These are phyloP conservation scores for Hypoxylon sp. DNA, from an alignment of 2,329 filamentous ascomycete genomes.

Conservation along the genomic window DNA sequence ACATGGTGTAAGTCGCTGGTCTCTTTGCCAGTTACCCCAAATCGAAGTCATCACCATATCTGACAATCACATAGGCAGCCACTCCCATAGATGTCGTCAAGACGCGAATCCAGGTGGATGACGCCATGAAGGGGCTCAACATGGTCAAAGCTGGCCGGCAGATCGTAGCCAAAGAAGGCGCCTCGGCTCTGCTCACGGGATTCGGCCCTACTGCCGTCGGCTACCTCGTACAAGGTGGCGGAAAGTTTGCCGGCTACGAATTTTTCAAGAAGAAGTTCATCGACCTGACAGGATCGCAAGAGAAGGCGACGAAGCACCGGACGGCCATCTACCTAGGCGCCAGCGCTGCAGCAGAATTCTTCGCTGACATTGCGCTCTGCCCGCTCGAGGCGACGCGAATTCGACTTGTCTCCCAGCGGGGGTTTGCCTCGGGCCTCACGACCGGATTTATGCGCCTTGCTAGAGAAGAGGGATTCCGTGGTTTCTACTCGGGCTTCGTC, in stretches of 20 bases:
- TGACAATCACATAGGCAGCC: conserved; percentile 55
- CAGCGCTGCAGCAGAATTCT: conserved; percentile 75
- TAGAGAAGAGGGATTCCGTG: conserved; percentile 79
- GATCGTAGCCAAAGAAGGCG: conserved; percentile 83
- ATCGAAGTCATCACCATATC: not conserved
- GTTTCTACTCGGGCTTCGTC: conserved; percentile 92
- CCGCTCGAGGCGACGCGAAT: conserved; percentile 86
- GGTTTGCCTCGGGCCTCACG: conserved; percentile 78
- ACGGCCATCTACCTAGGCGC: conserved; percentile 78
- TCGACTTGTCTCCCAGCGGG: conserved; percentile 84
- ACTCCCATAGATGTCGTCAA: conserved; percentile 79
- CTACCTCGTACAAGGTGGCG: conserved; percentile 89
- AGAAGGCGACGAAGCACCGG: conserved; percentile 58
- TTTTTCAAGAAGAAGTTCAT: conserved; percentile 94
- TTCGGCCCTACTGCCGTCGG: conserved; percentile 87
- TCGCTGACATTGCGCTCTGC: conserved; percentile 85
- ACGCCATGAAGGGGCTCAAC: conserved; percentile 84
- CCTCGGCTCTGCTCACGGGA: conserved; percentile 82
- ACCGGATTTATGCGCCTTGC: conserved; percentile 80
- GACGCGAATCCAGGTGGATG: conserved; percentile 91
- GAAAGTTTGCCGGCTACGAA: conserved; percentile 93
- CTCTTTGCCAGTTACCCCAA: not conserved
- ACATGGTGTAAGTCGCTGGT: conserved; percentile 58
- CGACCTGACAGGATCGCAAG: conserved; percentile 69
- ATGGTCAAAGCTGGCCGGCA: conserved; percentile 82